Evolutionary conservation across 768 basidiomycete genomes (phyloP).

Genomic region (Leccinum olivaceopallidum): DNA sequence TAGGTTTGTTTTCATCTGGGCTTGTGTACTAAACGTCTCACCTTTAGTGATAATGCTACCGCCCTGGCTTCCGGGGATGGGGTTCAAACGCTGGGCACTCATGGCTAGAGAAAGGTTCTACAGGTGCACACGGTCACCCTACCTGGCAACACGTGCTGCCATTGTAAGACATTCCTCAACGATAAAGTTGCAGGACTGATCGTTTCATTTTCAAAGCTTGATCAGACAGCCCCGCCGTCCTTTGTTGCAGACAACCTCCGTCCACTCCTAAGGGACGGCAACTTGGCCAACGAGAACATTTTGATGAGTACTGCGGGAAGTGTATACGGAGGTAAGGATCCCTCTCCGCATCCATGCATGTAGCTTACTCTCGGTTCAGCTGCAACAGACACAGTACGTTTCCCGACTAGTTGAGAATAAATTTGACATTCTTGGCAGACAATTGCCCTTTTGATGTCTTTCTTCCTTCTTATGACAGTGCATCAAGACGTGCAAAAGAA

Average conservation of each 20-base stretch:
- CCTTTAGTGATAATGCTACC: conserved; percentile 28
- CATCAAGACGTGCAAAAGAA: conserved; percentile 25
- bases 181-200: not conserved
- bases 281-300: not conserved
- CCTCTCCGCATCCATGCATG: too few species aligned
- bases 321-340: conserved; percentile 8
- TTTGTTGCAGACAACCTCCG: conserved; percentile 10
- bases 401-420: not conserved
- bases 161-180: conserved; percentile 3
- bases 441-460: conserved; percentile 6
- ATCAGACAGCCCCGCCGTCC: conserved; percentile 5
- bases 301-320: conserved; percentile 10
- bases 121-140: conserved; percentile 10
- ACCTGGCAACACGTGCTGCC: conserved; percentile 4
- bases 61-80: conserved; percentile 44
- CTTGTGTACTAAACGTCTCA: not conserved
- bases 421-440: conserved; percentile 5
- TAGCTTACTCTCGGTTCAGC: conserved; percentile 1
- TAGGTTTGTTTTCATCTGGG: not conserved
- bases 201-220: not conserved
- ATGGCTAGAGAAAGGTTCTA: conserved; percentile 14
- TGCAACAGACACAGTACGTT: conserved; percentile 14
- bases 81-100: conserved; percentile 35
- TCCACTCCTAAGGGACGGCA: not conserved
- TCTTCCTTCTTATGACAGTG: conserved; percentile 19